Evolutionary conservation across 106 monocot genomes (phyloP).

Genomic region (Agapanthus africanus): DNA sequence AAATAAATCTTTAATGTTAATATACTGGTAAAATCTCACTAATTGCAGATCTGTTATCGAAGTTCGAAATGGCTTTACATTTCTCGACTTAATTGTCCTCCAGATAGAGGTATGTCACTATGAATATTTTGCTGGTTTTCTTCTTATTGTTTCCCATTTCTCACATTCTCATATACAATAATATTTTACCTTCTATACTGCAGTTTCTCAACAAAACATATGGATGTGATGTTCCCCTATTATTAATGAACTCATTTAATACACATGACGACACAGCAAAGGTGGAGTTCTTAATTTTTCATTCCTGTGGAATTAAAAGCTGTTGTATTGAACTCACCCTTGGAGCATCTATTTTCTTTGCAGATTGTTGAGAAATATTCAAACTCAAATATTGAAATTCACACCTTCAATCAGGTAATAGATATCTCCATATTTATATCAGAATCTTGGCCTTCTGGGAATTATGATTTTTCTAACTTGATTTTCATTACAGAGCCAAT

Average conservation of each 20-base stretch:
- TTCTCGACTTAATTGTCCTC: conserved; percentile 95
- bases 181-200: conserved; percentile 1
- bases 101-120: conserved; percentile 75
- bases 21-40: not conserved
- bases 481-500: conserved; percentile 65
- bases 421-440: not conserved
- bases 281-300: conserved; percentile 25
- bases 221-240: conserved; percentile 85
- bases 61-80: conserved; percentile 89
- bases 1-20: no score
- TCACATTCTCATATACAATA: not conserved
- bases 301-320: not conserved
- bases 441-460: not conserved
- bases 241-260: conserved; percentile 97
- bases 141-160: not conserved
- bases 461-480: not conserved
- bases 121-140: not conserved
- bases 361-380: conserved; percentile 91
- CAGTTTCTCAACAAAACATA: conserved; percentile 85
- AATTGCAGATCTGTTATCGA: conserved; percentile 89
- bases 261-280: conserved; percentile 88
- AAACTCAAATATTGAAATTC: conserved; percentile 81
- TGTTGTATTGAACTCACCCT: conserved; percentile 12
- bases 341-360: conserved; percentile 8
- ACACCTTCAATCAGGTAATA: conserved; percentile 90